phyloP scores from a whole-genome alignment of 495 filamentous ascomycete genomes.

The Tuber aestivum region DNA sequence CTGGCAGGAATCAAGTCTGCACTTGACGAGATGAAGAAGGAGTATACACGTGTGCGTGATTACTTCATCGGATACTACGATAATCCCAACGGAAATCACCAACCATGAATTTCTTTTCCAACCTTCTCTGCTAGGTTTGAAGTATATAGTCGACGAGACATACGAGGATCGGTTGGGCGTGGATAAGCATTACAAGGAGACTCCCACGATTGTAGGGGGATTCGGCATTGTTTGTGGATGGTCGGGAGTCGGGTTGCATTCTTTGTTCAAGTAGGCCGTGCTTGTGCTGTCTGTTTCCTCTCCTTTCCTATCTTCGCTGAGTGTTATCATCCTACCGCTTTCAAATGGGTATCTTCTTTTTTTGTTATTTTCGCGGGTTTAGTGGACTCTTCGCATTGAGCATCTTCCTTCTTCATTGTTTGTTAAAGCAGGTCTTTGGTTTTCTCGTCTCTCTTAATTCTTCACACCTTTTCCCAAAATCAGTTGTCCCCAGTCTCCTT shows the following conservation, averaged over 20 bases:
- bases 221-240: not conserved
- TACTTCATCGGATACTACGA: slow-evolving; percentile 31
- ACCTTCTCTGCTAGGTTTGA: not conserved
- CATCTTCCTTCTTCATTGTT: not conserved
- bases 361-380: slow-evolving; percentile 12
- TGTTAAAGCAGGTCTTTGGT: not conserved
- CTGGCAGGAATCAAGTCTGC: slow-evolving; percentile 64
- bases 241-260: not conserved
- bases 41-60: slow-evolving; percentile 65
- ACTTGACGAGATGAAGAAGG: slow-evolving; percentile 62
- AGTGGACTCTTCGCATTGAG: not conserved
- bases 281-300: slow-evolving; percentile 16
- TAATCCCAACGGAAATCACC: not conserved
- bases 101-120: slow-evolving; percentile 12
- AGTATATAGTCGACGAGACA: slow-evolving; percentile 1
- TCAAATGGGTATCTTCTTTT: slow-evolving; percentile 29
- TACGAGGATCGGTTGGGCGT: not conserved
- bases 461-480: not conserved
- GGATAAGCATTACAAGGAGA: not conserved
- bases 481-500: not conserved
- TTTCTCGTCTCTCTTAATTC: not conserved
- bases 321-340: slow-evolving; percentile 26
- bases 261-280: slow-evolving; percentile 7
- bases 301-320: slow-evolving; percentile 21
- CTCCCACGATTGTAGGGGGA: not conserved